Evolutionary conservation across 768 basidiomycete species (phyloP).

Genomic region (Kwoniella heveanensis): DNA sequence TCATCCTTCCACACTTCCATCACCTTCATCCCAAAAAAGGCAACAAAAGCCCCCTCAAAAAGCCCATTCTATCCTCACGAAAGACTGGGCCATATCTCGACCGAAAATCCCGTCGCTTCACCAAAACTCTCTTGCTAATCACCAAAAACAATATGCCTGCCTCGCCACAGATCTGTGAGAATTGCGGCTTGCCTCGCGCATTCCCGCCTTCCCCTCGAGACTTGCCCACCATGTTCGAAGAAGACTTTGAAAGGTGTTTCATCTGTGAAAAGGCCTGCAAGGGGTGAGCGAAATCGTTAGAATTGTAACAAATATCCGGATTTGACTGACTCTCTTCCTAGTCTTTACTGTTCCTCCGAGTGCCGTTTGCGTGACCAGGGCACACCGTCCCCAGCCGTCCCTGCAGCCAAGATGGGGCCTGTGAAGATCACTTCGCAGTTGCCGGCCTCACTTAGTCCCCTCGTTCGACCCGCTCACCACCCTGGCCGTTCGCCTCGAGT

Average conservation of each 20-base stretch:
- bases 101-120: neutral
- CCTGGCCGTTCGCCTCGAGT: conserved; percentile 37
- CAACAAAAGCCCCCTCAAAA: neutral
- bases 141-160: neutral
- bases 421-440: conserved; percentile 43
- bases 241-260: conserved; percentile 46
- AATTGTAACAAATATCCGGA: no score
- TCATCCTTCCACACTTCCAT: neutral
- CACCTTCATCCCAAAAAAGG: neutral
- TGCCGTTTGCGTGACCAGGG: conserved; percentile 46
- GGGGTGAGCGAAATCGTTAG: conserved; percentile 37
- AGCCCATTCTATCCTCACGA: neutral
- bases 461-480: conserved; percentile 30
- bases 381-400: conserved; percentile 21
- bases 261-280: conserved; percentile 45
- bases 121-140: neutral
- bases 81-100: neutral
- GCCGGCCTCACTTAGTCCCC: conserved; percentile 36
- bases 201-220: conserved; percentile 5
- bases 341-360: conserved; percentile 51
- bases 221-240: conserved; percentile 47
- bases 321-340: neutral
- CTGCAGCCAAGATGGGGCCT: conserved; percentile 16
- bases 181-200: conserved; percentile 26
- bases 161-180: conserved; percentile 13